phyloP scores from a whole-genome alignment of 768 basidiomycete genomes.

The Pleurotus pulmonarius region DNA sequence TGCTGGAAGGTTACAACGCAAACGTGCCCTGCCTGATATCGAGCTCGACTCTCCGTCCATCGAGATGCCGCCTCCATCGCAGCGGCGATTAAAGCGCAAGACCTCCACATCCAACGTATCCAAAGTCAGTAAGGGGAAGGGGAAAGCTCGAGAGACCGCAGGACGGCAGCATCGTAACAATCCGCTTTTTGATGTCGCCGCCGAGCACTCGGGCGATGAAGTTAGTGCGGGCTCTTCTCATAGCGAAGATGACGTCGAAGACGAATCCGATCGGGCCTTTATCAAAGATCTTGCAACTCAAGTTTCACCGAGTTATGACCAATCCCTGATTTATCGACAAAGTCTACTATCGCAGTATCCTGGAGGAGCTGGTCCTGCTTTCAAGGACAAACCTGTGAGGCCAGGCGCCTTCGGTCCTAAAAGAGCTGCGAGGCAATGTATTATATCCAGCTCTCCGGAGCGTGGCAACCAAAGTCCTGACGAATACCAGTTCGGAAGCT shows the following conservation, averaged over 20 bases:
- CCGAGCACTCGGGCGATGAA: conserved; percentile 80
- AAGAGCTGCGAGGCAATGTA: conserved; percentile 19
- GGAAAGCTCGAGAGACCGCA: conserved; percentile 9
- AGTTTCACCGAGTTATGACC: conserved; percentile 68
- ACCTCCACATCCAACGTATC: conserved; percentile 22
- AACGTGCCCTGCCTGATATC: conserved; percentile 13
- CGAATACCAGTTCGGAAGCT: conserved; percentile 71
- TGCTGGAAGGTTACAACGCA: conserved; percentile 25
- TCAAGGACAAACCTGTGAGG: conserved; percentile 48
- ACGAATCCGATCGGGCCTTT: conserved; percentile 68
- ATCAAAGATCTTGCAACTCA: conserved; percentile 66
- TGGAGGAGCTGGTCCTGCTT: conserved; percentile 40
- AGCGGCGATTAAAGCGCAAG: conserved; percentile 33
- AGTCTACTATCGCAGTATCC: conserved; percentile 73
- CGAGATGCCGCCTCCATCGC: conserved; percentile 28
- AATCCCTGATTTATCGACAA: conserved; percentile 62
- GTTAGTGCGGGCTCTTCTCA: conserved; percentile 58
- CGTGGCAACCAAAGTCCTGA: conserved; percentile 49
- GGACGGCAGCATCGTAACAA: conserved; percentile 21
- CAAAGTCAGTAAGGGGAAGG: conserved; percentile 11
- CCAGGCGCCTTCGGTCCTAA: conserved; percentile 39
- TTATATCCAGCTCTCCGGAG: conserved; percentile 60
- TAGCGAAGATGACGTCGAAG: conserved; percentile 52
- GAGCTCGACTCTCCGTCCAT: conserved; percentile 25
- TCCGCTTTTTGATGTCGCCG: conserved; percentile 62